Evolutionary conservation across 2,329 filamentous ascomycete genomes (phyloP).

Genomic region (Paracoccidioides lutzii): DNA sequence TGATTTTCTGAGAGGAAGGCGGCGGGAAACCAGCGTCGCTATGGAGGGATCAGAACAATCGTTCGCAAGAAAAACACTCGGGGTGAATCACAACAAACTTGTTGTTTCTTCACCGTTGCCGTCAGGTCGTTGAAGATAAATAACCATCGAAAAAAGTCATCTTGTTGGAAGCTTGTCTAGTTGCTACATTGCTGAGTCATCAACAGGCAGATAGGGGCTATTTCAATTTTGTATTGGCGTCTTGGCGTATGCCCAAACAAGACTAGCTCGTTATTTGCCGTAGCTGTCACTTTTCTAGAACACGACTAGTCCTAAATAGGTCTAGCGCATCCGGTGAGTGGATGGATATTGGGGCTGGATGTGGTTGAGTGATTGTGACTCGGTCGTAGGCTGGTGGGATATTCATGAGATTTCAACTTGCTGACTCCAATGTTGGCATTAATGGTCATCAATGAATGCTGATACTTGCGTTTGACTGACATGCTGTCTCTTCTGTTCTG

Average conservation of each 20-base stretch:
- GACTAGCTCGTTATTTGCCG: neutral
- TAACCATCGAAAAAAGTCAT: neutral
- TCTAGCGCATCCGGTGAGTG: neutral
- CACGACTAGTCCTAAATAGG: neutral
- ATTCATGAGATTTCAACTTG: neutral
- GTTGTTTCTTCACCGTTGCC: neutral
- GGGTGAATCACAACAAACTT: neutral
- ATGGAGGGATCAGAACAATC: neutral
- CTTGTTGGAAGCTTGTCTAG: neutral
- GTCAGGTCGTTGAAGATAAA: neutral
- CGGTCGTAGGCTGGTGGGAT: neutral
- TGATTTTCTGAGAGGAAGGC: neutral
- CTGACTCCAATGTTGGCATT: too few species aligned
- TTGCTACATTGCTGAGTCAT: neutral
- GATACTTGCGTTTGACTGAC: neutral
- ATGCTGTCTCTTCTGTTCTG: neutral
- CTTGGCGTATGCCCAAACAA: neutral
- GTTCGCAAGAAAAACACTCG: neutral
- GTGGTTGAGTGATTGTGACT: neutral
- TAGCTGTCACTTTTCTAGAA: neutral
- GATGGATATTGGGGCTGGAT: neutral
- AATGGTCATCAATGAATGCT: neutral
- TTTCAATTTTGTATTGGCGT: neutral
- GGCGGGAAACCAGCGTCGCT: neutral
- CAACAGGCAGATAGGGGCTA: neutral